Percentiles rank a stretch among this genome's conserved stretches.
These are phyloP conservation scores for Ganoderma resinaceum DNA, from an alignment of 1,284 basidiomycete species.

Conservation along the genomic window DNA sequence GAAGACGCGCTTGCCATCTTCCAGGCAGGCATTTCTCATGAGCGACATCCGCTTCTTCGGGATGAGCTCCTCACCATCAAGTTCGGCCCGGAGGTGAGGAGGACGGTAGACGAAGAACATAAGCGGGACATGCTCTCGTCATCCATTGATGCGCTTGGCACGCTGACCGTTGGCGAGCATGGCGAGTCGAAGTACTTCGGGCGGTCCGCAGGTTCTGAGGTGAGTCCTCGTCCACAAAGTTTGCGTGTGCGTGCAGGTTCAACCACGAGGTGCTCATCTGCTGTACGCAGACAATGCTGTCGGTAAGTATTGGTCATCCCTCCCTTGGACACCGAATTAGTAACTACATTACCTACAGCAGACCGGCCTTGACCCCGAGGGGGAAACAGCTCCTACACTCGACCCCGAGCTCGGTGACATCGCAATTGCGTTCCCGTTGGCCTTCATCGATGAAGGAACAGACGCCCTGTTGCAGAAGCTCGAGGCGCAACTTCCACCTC, in stretches of 20 bases:
- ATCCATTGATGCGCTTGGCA: slow-evolving; percentile 53
- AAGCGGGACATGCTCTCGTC: slow-evolving; percentile 37
- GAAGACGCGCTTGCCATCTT: slow-evolving; percentile 74
- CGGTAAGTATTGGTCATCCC: slow-evolving; percentile 41
- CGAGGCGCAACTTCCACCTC: slow-evolving; percentile 40
- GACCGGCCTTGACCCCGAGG: slow-evolving; percentile 21
- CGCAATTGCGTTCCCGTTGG: slow-evolving; percentile 37
- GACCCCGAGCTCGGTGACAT: slow-evolving; percentile 33
- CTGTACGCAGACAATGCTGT: slow-evolving; percentile 50
- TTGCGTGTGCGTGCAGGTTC: background rate
- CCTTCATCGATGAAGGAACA: slow-evolving; percentile 31
- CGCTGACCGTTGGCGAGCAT: slow-evolving; percentile 64
- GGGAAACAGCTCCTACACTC: slow-evolving; percentile 31
- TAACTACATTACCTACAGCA: slow-evolving; percentile 1
- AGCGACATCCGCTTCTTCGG: slow-evolving; percentile 66
- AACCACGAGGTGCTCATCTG: slow-evolving; percentile 1
- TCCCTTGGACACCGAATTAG: background rate
- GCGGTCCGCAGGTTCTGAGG: slow-evolving; percentile 67
- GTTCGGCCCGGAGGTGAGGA: slow-evolving; percentile 47
- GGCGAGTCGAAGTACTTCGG: slow-evolving; percentile 76
- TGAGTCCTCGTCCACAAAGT: slow-evolving; percentile 32
- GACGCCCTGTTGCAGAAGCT: slow-evolving; percentile 38
- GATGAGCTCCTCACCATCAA: slow-evolving; percentile 74
- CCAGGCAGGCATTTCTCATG: slow-evolving; percentile 55
- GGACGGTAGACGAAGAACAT: slow-evolving; percentile 41